Conservation (phyloP, 1,284 basidiomycete species). For the Pascua guehoae region DNA sequence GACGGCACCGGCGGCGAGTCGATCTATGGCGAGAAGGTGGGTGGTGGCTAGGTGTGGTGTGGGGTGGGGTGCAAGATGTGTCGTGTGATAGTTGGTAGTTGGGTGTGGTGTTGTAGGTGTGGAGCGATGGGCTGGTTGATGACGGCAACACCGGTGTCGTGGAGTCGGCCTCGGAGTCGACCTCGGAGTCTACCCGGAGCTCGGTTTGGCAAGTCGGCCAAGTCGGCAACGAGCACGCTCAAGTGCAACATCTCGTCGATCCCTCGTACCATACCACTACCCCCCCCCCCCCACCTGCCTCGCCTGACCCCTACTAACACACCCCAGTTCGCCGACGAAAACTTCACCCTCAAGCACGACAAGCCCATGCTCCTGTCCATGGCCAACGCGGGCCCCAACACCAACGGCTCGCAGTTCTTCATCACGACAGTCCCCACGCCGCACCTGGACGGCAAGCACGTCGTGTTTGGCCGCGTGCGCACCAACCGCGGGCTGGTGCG, state of each 20-base stretch:
- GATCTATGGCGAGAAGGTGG: conserved; percentile 77
- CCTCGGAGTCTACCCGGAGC: too few relatives aligned
- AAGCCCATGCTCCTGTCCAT: conserved; percentile 83
- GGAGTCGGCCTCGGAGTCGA: too few relatives aligned
- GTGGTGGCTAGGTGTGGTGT: conserved; percentile 2
- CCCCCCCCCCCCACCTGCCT: too few relatives aligned
- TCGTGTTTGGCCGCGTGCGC: conserved; percentile 73
- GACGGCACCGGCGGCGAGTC: conserved; percentile 90
- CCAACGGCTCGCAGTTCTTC: conserved; percentile 61
- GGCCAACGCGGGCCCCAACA: conserved; percentile 73
- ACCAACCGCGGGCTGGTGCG: conserved; percentile 65
- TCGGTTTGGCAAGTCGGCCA: too few relatives aligned
- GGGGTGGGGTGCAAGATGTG: background rate
- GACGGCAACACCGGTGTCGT: too few relatives aligned
- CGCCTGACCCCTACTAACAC: too few relatives aligned
- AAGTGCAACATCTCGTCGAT: too few relatives aligned
- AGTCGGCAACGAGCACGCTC: too few relatives aligned
- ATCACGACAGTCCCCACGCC: conserved; percentile 52
- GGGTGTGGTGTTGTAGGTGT: too few relatives aligned
- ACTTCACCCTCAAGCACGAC: conserved; percentile 73
- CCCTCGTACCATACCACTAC: too few relatives aligned
- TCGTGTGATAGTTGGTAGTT: too few relatives aligned
- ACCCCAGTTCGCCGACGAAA: conserved; percentile 62
- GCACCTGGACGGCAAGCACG: conserved; percentile 66
- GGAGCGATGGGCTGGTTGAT: too few relatives aligned